These are phyloP conservation scores for Ananas comosus DNA, from an alignment of 176 grass and related monocot genomes.

Conservation along the genomic window DNA sequence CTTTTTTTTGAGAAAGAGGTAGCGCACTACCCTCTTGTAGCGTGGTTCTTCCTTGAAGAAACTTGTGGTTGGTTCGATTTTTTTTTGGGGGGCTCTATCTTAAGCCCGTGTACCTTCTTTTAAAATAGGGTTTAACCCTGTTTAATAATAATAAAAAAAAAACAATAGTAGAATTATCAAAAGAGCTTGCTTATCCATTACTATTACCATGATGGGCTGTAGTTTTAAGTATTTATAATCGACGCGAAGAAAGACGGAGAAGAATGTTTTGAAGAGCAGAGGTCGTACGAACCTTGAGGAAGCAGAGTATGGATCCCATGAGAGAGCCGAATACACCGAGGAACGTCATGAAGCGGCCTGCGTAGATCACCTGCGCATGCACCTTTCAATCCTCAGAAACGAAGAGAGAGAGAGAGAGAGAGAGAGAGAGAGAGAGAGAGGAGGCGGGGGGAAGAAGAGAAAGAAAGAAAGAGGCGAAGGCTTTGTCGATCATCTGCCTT, in stretches of 20 bases:
- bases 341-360: slow-evolving; percentile 65
- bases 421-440: not conserved
- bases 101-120: too few relatives aligned
- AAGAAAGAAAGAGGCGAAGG: not conserved
- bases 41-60: too few relatives aligned
- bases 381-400: too few relatives aligned
- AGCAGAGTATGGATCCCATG: slow-evolving; percentile 60
- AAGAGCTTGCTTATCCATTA: not conserved
- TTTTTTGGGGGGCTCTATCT: too few relatives aligned
- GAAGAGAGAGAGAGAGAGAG: not conserved
- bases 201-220: not conserved
- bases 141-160: too few relatives aligned
- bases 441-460: not conserved
- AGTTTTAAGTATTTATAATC: not conserved
- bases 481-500: not conserved
- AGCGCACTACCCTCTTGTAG: too few relatives aligned
- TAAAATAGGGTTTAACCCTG: too few relatives aligned
- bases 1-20: too few relatives aligned
- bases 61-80: too few relatives aligned
- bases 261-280: not conserved
- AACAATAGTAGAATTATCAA: slow-evolving; percentile 14
- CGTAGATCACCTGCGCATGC: slow-evolving; percentile 34
- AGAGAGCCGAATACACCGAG: slow-evolving; percentile 64
- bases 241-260: not conserved
- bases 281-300: slow-evolving; percentile 46